Conservation (phyloP, 352 stramenopile genomes). For the Globisporangium canariense region DNA sequence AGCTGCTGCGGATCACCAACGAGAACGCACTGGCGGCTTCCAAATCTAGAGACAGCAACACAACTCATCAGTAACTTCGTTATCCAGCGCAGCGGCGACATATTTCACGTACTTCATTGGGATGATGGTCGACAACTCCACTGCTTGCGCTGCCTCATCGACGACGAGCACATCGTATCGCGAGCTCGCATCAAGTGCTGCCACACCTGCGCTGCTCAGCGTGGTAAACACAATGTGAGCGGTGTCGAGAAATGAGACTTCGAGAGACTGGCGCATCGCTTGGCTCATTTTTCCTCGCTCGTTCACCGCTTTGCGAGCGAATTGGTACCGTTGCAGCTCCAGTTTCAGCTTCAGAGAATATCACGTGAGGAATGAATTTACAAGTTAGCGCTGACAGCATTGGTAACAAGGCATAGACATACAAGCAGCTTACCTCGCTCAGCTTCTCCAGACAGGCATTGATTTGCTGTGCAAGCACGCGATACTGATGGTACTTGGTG, state of each 20-base stretch:
- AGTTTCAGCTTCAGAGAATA: conserved; percentile 52
- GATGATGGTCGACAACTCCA: conserved; percentile 87
- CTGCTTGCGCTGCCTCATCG: conserved; percentile 84
- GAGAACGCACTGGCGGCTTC: conserved; percentile 88
- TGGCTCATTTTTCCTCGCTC: conserved; percentile 65
- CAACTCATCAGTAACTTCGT: not conserved
- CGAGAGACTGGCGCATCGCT: conserved; percentile 70
- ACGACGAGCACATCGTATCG: conserved; percentile 84
- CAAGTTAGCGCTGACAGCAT: not conserved
- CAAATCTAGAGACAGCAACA: conserved; percentile 47
- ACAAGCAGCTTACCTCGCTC: conserved; percentile 42
- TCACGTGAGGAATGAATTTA: not conserved
- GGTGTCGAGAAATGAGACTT: conserved; percentile 87
- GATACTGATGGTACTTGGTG: conserved; percentile 65
- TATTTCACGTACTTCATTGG: conserved; percentile 76
- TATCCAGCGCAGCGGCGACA: not conserved
- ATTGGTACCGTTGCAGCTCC: conserved; percentile 81
- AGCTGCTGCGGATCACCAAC: conserved; percentile 93
- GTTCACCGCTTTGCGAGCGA: conserved; percentile 59
- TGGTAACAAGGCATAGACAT: not conserved
- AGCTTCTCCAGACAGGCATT: conserved; percentile 78
- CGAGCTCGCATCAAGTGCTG: conserved; percentile 69
- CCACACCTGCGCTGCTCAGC: conserved; percentile 84
- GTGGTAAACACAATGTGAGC: conserved; percentile 93
- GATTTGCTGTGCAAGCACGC: conserved; percentile 66